Conservation (phyloP, 106 monocot genomes). For the Dioscorea alata region DNA sequence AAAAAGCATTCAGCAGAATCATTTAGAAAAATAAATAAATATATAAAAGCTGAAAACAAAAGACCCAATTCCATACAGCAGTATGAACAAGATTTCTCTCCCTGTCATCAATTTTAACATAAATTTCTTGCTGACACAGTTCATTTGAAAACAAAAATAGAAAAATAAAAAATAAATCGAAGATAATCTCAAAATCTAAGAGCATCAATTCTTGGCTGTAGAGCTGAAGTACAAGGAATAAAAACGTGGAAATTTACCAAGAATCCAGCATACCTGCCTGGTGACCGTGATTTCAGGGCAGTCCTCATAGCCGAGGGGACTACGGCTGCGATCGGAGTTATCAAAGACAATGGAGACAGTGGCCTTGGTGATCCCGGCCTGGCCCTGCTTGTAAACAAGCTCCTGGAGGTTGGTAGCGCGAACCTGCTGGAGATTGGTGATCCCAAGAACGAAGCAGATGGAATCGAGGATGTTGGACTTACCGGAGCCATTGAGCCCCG, state of each 20-base stretch:
- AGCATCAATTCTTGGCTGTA: no score
- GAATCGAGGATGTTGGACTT: conserved; percentile 98
- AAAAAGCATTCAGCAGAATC: no score
- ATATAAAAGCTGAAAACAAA: no score
- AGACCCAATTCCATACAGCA: no score
- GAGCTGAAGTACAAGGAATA: no score
- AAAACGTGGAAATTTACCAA: no score
- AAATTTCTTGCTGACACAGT: no score
- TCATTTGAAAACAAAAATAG: not conserved
- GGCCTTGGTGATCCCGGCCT: conserved; percentile 96
- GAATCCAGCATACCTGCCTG: conserved; percentile 42
- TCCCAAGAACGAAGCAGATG: conserved; percentile 97
- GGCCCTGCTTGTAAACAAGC: conserved; percentile 97
- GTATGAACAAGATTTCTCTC: no score
- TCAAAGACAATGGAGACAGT: conserved; percentile 94
- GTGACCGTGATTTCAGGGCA: conserved; percentile 90
- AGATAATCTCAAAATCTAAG: not conserved
- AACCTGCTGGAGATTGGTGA: conserved; percentile 96
- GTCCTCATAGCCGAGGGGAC: conserved; percentile 88
- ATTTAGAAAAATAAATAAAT: no score
- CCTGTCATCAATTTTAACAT: no score
- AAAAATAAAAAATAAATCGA: not conserved
- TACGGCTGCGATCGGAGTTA: conserved; percentile 69
- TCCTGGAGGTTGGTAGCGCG: conserved; percentile 87
- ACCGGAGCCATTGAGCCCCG: conserved; percentile 94